Conservation (phyloP, 1,284 basidiomycete genomes). For the Chiua sp. region DNA sequence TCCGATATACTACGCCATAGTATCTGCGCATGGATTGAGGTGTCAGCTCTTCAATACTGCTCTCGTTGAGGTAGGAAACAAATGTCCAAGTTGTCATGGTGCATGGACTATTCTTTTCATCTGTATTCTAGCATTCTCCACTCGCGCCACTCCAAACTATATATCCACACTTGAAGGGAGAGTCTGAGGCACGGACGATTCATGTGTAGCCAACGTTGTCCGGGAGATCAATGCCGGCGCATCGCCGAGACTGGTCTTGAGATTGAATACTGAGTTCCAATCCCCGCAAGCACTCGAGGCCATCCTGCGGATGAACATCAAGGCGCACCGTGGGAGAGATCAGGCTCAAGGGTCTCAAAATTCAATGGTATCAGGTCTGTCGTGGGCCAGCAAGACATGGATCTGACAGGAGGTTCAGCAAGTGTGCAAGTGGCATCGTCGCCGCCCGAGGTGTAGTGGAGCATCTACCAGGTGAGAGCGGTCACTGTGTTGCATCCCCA, state of each 20-base stretch:
- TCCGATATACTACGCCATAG: too few species aligned
- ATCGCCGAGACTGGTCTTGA: constrained; percentile 60
- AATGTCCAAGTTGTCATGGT: too few species aligned
- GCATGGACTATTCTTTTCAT: too few species aligned
- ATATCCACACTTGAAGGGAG: too few species aligned
- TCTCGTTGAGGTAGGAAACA: too few species aligned
- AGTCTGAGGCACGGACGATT: too few species aligned
- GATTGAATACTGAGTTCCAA: constrained; percentile 60
- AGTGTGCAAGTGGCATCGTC: constrained; percentile 14
- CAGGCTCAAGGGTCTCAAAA: constrained; percentile 93
- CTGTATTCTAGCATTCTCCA: too few species aligned
- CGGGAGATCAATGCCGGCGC: constrained; percentile 20
- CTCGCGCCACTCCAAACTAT: too few species aligned
- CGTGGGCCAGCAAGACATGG: constrained; percentile 73
- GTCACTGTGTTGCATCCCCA: constrained; percentile 81
- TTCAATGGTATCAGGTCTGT: constrained; percentile 86
- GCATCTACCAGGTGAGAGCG: constrained; percentile 77
- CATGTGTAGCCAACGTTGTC: too few species aligned
- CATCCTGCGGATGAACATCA: constrained; percentile 77
- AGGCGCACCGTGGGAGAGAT: constrained; percentile 84
- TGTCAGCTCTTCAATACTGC: too few species aligned
- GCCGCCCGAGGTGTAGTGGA: constrained; percentile 35
- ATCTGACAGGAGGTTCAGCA: constrained; percentile 51
- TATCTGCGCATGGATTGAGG: too few species aligned
- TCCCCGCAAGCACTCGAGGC: constrained; percentile 67